Base-by-base conservation (phyloP, 2,329 filamentous ascomycete genomes). In the Aureobasidium sp. region DNA sequence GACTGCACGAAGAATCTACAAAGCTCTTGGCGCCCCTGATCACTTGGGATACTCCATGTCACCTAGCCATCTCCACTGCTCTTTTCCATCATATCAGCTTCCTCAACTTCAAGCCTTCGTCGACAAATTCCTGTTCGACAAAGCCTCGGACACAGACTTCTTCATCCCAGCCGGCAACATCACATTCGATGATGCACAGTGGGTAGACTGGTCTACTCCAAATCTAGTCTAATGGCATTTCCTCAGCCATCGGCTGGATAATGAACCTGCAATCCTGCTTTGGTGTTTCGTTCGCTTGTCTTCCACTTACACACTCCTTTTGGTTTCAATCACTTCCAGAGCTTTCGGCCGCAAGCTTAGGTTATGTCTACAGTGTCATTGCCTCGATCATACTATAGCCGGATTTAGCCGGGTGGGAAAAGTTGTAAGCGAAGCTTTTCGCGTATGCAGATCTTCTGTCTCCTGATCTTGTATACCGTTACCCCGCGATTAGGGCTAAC, bases 31-130 rank as follows among this genome's bases (percentile, higher is more conserved):
- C 62, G 78, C 76, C 1, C 76, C 79, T 17, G 79, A 79, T 66
- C 78, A 81, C 71, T 82, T 84, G 80, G 83, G 83, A 2, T 83
- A 83, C 71, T 82, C 80, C 37, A 77, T 84, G 67, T 75, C 80
- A 37, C 81, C 80, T 41, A 78, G 78, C 63, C 80, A 84, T 70
- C 73, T 74, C 63, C 83, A 85, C 69, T 85, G 83, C 72, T 70
- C 72, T 68, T 85, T 85, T 73, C 83, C 82, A 5, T 75, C 75
- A 46, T 73, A 76, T 34, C 80, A 84, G 73, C 75, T 79, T 66
- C 65, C 76, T 39, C 81, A 84, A 42, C 75, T 85, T 39, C 80
- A 73, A 44, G 75, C 77, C 7, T 86, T 80, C 71, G 80, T 85
- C 70, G 78, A 80, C 73, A 80, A 80, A 70, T 85, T 83, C 70